phyloP scores from a whole-genome alignment of 2,329 filamentous ascomycete species.

The Neofusicoccum parvum region DNA sequence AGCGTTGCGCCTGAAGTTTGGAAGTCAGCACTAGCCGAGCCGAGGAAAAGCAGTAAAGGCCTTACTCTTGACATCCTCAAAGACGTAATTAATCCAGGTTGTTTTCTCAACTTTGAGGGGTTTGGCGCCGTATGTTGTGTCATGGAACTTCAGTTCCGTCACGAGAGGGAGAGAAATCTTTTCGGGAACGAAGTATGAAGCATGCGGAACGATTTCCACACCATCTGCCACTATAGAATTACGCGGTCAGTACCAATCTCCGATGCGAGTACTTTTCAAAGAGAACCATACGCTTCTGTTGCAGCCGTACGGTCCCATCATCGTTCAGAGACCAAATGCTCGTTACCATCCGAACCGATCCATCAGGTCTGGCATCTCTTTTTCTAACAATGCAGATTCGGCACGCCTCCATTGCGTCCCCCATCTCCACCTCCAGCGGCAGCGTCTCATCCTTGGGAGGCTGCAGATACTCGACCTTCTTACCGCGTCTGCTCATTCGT shows the following conservation, averaged over 20 bases:
- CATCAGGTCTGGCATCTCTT: conserved; percentile 40
- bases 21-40: neutral
- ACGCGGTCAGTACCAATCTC: neutral
- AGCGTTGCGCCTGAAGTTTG: conserved; percentile 33
- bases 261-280: neutral
- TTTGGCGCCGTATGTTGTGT: conserved; percentile 36
- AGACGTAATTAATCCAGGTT: conserved; percentile 50
- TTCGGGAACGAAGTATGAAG: conserved; percentile 47
- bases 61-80: conserved; percentile 36
- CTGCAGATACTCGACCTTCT: conserved; percentile 45
- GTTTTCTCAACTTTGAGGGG: conserved; percentile 40
- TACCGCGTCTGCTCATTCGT: conserved; percentile 34
- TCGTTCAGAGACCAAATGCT: conserved; percentile 50
- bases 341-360: conserved; percentile 41
- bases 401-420: conserved; percentile 39
- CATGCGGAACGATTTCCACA: conserved; percentile 43
- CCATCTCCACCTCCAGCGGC: conserved; percentile 45
- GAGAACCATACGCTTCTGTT: conserved; percentile 39
- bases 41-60: neutral
- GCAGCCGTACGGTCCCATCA: conserved; percentile 44
- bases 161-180: conserved; percentile 46
- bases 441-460: conserved; percentile 36
- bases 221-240: conserved; percentile 21
- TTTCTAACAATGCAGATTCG: conserved; percentile 49
- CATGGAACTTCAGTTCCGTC: conserved; percentile 45